phyloP scores from a whole-genome alignment of 73 alveolate species.

The Blepharisma japonicum region DNA sequence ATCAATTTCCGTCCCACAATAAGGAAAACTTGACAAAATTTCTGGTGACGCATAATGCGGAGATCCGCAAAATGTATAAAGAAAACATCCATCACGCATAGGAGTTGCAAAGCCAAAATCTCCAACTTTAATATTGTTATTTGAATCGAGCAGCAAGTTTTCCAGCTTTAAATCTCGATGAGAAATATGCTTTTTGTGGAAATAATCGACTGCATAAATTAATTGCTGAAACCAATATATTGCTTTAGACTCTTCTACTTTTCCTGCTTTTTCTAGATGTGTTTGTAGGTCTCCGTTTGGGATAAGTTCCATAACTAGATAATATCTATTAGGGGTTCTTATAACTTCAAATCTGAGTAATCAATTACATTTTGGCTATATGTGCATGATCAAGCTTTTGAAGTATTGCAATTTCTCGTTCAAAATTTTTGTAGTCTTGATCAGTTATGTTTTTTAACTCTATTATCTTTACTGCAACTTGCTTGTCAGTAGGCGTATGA shows the following conservation, averaged over 20 bases:
- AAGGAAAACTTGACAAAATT: slow-evolving; percentile 69
- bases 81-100: slow-evolving; percentile 68
- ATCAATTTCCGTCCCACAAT: slow-evolving; percentile 58
- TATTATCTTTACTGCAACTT: slow-evolving; percentile 76
- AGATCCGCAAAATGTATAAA: slow-evolving; percentile 88
- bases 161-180: slow-evolving; percentile 77
- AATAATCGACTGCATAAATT: slow-evolving; percentile 67
- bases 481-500: slow-evolving; percentile 62
- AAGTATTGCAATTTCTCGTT: slow-evolving; percentile 71
- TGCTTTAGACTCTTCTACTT: slow-evolving; percentile 69
- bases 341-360: slow-evolving; percentile 47
- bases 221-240: slow-evolving; percentile 67
- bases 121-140: slow-evolving; percentile 68
- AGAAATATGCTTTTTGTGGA: slow-evolving; percentile 68
- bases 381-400: slow-evolving; percentile 84
- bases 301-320: slow-evolving; percentile 69
- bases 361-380: slow-evolving; percentile 54
- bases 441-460: slow-evolving; percentile 57
- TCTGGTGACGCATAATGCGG: slow-evolving; percentile 96
- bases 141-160: slow-evolving; percentile 63
- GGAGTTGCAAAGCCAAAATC: slow-evolving; percentile 79
- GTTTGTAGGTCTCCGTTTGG: slow-evolving; percentile 89
- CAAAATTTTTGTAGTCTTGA: slow-evolving; percentile 63
- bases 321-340: slow-evolving; percentile 65
- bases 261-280: slow-evolving; percentile 66